Percentiles rank a stretch among this genome's conserved stretches.
Conservation (phyloP, 1,139 yeast genomes). For the Candida glucosophila region DNA sequence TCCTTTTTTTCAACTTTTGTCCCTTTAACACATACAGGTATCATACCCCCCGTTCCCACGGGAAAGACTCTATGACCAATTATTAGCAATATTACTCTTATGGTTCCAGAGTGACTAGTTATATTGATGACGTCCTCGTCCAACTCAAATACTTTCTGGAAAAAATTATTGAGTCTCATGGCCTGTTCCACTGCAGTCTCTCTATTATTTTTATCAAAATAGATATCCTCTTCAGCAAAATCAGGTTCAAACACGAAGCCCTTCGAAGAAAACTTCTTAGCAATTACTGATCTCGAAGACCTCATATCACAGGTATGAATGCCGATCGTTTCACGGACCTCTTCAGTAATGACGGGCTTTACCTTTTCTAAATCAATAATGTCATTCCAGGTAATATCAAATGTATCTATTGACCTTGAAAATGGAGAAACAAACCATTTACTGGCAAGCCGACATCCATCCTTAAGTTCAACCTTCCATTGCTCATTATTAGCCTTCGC, state of each 20-base stretch:
- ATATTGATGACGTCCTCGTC: slow-evolving; percentile 31
- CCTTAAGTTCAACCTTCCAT: slow-evolving; percentile 37
- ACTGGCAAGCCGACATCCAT: slow-evolving; percentile 50
- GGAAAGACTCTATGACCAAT: slow-evolving; percentile 46
- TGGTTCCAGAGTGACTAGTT: slow-evolving; percentile 59
- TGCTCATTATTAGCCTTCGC: slow-evolving; percentile 37
- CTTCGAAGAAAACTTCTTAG: slow-evolving; percentile 23
- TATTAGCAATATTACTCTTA: slow-evolving; percentile 44
- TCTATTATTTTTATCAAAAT: slow-evolving; percentile 36
- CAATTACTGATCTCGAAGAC: slow-evolving; percentile 33
- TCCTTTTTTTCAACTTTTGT: no score
- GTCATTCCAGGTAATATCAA: slow-evolving; percentile 47
- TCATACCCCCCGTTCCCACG: slow-evolving; percentile 49
- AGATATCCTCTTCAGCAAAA: slow-evolving; percentile 39
- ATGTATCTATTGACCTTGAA: slow-evolving; percentile 55
- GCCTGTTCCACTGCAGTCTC: slow-evolving; percentile 43
- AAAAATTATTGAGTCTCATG: slow-evolving; percentile 35
- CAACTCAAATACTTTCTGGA: slow-evolving; percentile 38
- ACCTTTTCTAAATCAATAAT: slow-evolving; percentile 8
- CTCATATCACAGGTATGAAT: slow-evolving; percentile 61
- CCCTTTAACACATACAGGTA: slow-evolving; percentile 48
- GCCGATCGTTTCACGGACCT: slow-evolving; percentile 62
- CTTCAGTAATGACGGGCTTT: slow-evolving; percentile 44
- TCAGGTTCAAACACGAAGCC: slow-evolving; percentile 37
- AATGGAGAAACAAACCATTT: slow-evolving; percentile 58